These are phyloP conservation scores for Euryodendron excelsum DNA, from an alignment of 148 eudicot species.

Conservation along the genomic window DNA sequence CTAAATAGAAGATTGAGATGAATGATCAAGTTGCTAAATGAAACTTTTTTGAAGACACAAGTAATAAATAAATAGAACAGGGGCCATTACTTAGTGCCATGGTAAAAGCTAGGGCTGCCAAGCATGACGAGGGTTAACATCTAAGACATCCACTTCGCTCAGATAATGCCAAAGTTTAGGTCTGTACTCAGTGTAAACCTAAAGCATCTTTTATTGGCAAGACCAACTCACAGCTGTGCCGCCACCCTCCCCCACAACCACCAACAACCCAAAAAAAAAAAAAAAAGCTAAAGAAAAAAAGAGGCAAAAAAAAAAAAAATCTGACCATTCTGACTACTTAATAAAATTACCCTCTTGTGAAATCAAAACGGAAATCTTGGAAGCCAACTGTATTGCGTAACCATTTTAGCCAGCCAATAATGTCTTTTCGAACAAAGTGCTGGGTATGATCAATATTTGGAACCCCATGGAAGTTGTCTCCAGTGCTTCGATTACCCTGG, in stretches of 20 bases:
- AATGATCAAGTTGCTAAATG: conserved; percentile 10
- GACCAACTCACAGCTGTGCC: not conserved
- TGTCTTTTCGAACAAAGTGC: conserved; percentile 66
- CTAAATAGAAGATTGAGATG: conserved; percentile 32
- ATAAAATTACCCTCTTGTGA: conserved; percentile 74
- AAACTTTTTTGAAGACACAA: not conserved
- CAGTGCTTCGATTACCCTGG: conserved; percentile 83
- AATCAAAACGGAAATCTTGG: conserved; percentile 95
- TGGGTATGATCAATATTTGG: conserved; percentile 93
- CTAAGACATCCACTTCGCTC: not conserved
- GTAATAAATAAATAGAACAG: not conserved
- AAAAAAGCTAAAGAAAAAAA: not conserved
- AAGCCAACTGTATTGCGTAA: conserved; percentile 68
- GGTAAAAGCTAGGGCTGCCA: not conserved
- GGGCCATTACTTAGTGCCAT: not conserved
- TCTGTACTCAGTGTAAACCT: not conserved
- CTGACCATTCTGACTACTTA: not conserved
- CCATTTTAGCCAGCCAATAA: conserved; percentile 80
- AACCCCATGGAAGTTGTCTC: conserved; percentile 85
- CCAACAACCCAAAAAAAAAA: not conserved
- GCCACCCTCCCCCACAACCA: not conserved
- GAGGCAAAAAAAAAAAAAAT: no score
- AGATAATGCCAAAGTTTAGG: not conserved
- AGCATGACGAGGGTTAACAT: not conserved
- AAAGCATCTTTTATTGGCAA: not conserved